Percentiles rank a stretch among this genome's conserved stretches.
These are phyloP conservation scores for Globisporangium splendens DNA, from an alignment of 352 stramenopile genomes.

Conservation along the genomic window DNA sequence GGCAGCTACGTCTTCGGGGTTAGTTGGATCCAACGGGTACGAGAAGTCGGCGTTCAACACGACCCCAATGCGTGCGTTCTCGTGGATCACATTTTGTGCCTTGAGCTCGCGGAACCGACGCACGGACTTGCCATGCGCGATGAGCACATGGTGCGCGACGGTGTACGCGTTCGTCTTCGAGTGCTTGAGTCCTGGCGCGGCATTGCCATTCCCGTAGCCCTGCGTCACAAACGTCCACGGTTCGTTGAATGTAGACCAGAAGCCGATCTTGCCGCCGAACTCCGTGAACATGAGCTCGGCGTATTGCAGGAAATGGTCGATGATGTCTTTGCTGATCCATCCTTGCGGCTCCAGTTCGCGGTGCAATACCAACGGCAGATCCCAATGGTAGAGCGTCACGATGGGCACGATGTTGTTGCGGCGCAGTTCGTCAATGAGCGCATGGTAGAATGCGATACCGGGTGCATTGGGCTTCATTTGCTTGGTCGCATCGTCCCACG, in stretches of 20 bases:
- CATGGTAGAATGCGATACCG: conserved; percentile 91
- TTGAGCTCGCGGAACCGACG: conserved; percentile 67
- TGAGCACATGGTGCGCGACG: conserved; percentile 84
- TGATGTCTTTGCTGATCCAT: conserved; percentile 43
- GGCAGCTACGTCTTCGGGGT: conserved; percentile 46
- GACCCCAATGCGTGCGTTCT: conserved; percentile 88
- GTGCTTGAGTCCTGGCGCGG: conserved; percentile 30
- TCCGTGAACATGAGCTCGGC: conserved; percentile 83
- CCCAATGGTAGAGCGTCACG: conserved; percentile 94
- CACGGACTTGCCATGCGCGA: conserved; percentile 85
- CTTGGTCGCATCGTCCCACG: conserved; percentile 43
- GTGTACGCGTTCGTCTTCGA: conserved; percentile 39
- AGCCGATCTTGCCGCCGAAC: conserved; percentile 89
- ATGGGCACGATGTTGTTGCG: conserved; percentile 78
- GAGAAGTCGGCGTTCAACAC: conserved; percentile 80
- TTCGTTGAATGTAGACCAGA: conserved; percentile 96
- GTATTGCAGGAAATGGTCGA: conserved; percentile 78
- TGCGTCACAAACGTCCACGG: conserved; percentile 57
- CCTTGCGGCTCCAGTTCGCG: conserved; percentile 56
- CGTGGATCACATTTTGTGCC: conserved; percentile 13
- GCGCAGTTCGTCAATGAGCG: conserved; percentile 83
- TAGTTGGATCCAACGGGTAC: conserved; percentile 73
- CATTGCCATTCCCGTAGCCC: conserved; percentile 53
- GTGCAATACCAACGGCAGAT: conserved; percentile 86
- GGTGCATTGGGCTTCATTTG: conserved; percentile 68